A percentile compares a stretch with the other conserved stretches of the same genome.
Conservation (phyloP, 2,329 filamentous ascomycete genomes). For the Lasiodiplodia sp. region DNA sequence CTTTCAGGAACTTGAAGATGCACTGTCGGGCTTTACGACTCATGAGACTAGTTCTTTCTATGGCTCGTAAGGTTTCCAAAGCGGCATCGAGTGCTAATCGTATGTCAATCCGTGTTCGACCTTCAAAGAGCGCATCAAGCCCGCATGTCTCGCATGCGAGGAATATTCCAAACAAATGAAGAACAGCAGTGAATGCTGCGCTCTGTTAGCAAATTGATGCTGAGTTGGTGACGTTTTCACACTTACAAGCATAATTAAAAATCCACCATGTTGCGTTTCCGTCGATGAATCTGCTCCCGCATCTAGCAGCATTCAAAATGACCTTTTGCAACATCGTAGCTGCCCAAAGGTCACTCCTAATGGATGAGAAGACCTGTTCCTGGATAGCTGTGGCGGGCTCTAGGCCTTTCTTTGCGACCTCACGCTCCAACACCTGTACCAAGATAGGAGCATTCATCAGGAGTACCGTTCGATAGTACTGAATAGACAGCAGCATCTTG, state of each 20-base stretch:
- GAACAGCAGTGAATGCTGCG: not conserved
- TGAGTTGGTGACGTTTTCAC: no score
- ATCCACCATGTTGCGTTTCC: not conserved
- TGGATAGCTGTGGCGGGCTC: not conserved
- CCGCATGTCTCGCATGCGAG: not conserved
- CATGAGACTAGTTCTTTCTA: constrained; percentile 6
- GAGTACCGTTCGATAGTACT: not conserved
- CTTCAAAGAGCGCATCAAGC: not conserved
- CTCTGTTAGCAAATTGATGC: not conserved
- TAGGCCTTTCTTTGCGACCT: not conserved
- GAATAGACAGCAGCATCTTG: not conserved
- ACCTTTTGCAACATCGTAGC: not conserved
- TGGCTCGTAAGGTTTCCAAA: not conserved
- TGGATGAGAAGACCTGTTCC: not conserved
- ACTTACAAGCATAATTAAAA: constrained; percentile 1
- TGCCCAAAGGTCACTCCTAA: not conserved
- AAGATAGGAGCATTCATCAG: not conserved
- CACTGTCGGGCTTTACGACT: constrained; percentile 10
- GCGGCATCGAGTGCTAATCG: not conserved
- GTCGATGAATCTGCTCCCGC: not conserved
- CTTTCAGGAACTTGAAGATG: not conserved
- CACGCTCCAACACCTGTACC: not conserved
- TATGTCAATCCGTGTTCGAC: not conserved
- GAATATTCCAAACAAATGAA: not conserved
- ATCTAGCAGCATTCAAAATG: not conserved